Evolutionary conservation across 1,284 basidiomycete species (phyloP).

Genomic region (Apiotrichum akiyoshidainum): DNA sequence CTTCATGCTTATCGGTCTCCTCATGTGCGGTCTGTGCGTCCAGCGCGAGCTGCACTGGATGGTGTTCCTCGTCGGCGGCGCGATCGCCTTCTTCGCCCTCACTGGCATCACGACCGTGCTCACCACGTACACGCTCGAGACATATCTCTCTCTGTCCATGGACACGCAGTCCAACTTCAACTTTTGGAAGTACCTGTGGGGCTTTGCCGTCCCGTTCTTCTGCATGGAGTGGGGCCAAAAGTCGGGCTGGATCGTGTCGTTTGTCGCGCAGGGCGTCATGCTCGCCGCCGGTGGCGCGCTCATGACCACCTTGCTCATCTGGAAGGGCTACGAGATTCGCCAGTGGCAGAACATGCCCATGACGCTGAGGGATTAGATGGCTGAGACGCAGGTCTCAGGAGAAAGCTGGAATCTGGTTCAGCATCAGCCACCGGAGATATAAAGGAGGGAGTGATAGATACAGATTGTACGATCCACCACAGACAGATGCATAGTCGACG

Average conservation of each 20-base stretch:
- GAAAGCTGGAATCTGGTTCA: too few relatives aligned
- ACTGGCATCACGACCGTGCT: conserved; percentile 30
- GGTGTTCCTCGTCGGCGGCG: conserved; percentile 42
- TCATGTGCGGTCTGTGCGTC: conserved; percentile 41
- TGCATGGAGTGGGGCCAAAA: conserved; percentile 38
- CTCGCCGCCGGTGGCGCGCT: conserved; percentile 24
- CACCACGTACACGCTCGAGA: conserved; percentile 45
- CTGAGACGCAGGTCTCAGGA: too few relatives aligned
- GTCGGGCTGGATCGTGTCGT: conserved; percentile 30
- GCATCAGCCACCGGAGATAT: too few relatives aligned
- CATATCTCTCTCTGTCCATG: conserved; percentile 36
- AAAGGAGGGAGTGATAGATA: too few relatives aligned
- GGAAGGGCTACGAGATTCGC: conserved; percentile 28
- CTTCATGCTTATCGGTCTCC: conserved; percentile 37
- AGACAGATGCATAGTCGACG: too few relatives aligned
- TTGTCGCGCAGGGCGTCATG: conserved; percentile 37
- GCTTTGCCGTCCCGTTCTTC: conserved; percentile 47
- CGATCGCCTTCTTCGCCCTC: conserved; percentile 40
- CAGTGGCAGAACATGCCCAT: conserved; percentile 36
- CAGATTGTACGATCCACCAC: too few relatives aligned
- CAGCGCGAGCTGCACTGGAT: conserved; percentile 42
- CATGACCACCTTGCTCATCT: conserved; percentile 28
- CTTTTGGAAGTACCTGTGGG: conserved; percentile 49
- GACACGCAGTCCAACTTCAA: conserved; percentile 48
- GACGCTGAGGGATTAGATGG: conserved; percentile 6